These are phyloP conservation scores for Rhododendron williamsianum DNA, from an alignment of 148 eudicot genomes.

Conservation along the genomic window DNA sequence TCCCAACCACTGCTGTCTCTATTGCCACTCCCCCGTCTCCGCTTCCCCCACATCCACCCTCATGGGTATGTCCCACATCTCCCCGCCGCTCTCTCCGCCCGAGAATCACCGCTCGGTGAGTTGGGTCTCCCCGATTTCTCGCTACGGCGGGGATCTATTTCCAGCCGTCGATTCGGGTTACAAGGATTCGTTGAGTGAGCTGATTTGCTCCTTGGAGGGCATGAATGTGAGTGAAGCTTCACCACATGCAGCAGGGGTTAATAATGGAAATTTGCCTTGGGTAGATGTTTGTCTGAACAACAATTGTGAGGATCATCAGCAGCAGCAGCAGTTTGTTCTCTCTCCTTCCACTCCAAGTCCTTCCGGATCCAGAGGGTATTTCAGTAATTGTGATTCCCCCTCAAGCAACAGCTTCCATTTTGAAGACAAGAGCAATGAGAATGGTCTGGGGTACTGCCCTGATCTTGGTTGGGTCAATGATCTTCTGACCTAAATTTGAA, in stretches of 20 bases:
- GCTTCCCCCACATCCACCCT: constrained; percentile 65
- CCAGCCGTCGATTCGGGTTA: constrained; percentile 26
- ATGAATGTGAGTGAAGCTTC: constrained; percentile 31
- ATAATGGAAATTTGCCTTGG: constrained; percentile 30
- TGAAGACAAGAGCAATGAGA: constrained; percentile 28
- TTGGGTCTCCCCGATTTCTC: constrained; percentile 28
- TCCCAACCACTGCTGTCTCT: constrained; percentile 30
- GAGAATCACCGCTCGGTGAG: not conserved
- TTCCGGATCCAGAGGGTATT: constrained; percentile 19
- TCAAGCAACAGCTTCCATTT: constrained; percentile 14
- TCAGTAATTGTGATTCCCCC: constrained; percentile 10
- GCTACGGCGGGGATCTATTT: constrained; percentile 20
- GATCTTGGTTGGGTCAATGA: constrained; percentile 91
- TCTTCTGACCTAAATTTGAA: constrained; percentile 36
- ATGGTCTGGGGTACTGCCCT: constrained; percentile 32
- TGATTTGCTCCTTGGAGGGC: constrained; percentile 46
- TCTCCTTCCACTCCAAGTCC: constrained; percentile 39
- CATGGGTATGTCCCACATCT: constrained; percentile 26
- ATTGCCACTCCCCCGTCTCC: constrained; percentile 31
- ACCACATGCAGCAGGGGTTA: not conserved
- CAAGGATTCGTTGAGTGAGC: constrained; percentile 48
- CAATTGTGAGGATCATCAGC: constrained; percentile 16
- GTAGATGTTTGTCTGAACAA: constrained; percentile 38
- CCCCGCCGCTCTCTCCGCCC: constrained; percentile 51
- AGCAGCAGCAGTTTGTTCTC: constrained; percentile 26